Evolutionary conservation across 2,329 filamentous ascomycete species (phyloP).

Genomic region (Aureobasidium zeae): DNA sequence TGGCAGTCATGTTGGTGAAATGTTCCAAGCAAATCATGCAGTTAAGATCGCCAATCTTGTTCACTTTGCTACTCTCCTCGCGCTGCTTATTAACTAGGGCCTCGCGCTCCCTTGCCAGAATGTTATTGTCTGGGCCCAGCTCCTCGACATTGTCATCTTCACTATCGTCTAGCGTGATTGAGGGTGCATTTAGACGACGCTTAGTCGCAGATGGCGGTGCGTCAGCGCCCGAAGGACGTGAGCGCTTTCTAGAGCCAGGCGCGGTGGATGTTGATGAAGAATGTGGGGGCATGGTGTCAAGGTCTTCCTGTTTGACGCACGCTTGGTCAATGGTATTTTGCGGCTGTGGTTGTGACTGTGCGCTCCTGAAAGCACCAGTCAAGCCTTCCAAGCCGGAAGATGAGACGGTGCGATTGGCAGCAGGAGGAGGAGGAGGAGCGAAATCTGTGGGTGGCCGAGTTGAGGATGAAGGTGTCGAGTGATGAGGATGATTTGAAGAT

Average conservation of each 20-base stretch:
- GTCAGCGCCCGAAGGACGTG: background rate
- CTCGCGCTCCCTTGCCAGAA: slow-evolving; percentile 44
- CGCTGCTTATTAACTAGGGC: slow-evolving; percentile 41
- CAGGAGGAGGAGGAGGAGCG: background rate
- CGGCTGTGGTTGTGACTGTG: background rate
- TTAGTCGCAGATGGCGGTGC: background rate
- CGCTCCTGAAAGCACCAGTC: background rate
- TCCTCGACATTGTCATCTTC: slow-evolving; percentile 6
- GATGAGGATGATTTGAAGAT: background rate
- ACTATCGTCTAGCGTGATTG: background rate
- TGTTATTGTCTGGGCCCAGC: slow-evolving; percentile 23
- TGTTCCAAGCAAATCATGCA: slow-evolving; percentile 58
- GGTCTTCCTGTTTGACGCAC: background rate
- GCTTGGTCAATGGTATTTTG: background rate
- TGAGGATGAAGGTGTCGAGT: background rate
- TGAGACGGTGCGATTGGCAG: background rate
- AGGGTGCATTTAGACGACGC: background rate
- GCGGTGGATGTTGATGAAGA: background rate
- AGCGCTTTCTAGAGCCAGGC: slow-evolving; percentile 5
- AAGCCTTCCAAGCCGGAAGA: background rate
- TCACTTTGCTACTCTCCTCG: slow-evolving; percentile 22
- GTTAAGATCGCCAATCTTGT: slow-evolving; percentile 38
- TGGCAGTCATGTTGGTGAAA: slow-evolving; percentile 50
- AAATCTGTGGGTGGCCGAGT: background rate
- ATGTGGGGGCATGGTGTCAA: background rate